A percentile compares a stretch with the other conserved stretches of the same genome.
Conservation (phyloP, 2,329 filamentous ascomycete genomes). For the Fusarium verrucosum region DNA sequence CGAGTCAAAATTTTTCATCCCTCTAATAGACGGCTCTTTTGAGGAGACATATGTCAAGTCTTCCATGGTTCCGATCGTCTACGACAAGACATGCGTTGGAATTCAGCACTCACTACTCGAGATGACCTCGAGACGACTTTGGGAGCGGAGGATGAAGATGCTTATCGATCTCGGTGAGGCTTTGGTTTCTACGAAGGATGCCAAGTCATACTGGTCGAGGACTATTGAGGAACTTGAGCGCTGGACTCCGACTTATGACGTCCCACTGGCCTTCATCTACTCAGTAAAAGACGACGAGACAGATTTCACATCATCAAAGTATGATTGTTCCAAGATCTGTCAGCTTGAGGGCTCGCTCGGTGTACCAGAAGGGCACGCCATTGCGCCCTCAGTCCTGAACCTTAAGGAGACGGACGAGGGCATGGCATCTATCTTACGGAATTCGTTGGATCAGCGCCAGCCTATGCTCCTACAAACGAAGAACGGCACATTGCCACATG, state of each 20-base stretch:
- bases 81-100: slow-evolving; percentile 54
- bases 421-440: slow-evolving; percentile 52
- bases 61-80: slow-evolving; percentile 58
- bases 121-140: slow-evolving; percentile 57
- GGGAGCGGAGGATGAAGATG: slow-evolving; percentile 61
- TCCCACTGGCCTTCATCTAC: slow-evolving; percentile 62
- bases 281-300: slow-evolving; percentile 55
- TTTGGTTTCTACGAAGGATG: slow-evolving; percentile 54
- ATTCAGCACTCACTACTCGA: slow-evolving; percentile 60
- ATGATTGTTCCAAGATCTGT: slow-evolving; percentile 50
- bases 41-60: slow-evolving; percentile 61
- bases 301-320: slow-evolving; percentile 39
- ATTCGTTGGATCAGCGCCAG: slow-evolving; percentile 50
- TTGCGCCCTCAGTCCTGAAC: slow-evolving; percentile 52
- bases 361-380: slow-evolving; percentile 55
- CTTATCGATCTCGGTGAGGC: slow-evolving; percentile 58
- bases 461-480: slow-evolving; percentile 54
- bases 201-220: slow-evolving; percentile 59
- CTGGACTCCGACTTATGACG: slow-evolving; percentile 58
- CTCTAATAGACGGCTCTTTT: slow-evolving; percentile 52
- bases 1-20: slow-evolving; percentile 58
- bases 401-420: slow-evolving; percentile 51
- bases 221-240: slow-evolving; percentile 55
- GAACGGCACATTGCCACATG: slow-evolving; percentile 64
- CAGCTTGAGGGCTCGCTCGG: slow-evolving; percentile 58